These are phyloP conservation scores for Lipomyces chichibuensis DNA, from an alignment of 805 yeast species.

Conservation along the genomic window DNA sequence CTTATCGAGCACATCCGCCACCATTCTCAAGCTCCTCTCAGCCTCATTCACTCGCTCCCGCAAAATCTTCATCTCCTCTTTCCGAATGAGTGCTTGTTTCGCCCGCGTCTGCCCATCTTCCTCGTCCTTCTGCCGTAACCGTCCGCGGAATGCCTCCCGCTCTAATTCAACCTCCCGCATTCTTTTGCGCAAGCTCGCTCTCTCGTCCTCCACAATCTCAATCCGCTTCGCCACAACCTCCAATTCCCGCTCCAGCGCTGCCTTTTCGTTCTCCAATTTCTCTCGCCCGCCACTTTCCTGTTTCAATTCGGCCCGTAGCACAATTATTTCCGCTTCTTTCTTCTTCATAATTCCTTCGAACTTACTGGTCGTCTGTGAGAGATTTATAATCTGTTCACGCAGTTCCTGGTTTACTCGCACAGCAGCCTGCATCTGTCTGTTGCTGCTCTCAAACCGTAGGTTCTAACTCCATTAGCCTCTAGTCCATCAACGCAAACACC, in stretches of 20 bases:
- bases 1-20: slow-evolving; percentile 3
- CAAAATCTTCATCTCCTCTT: slow-evolving; percentile 38
- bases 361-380: slow-evolving; percentile 47
- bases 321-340: slow-evolving; percentile 40
- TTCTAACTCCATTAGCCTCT: slow-evolving; percentile 36
- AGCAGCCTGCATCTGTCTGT: slow-evolving; percentile 28
- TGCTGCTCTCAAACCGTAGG: slow-evolving; percentile 27
- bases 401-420: slow-evolving; percentile 53
- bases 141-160: slow-evolving; percentile 39
- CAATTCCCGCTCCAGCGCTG: slow-evolving; percentile 41
- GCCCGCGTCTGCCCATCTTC: slow-evolving; percentile 15
- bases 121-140: slow-evolving; percentile 36
- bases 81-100: neutral
- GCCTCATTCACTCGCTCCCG: slow-evolving; percentile 37
- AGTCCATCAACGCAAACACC: slow-evolving; percentile 44
- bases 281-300: slow-evolving; percentile 12
- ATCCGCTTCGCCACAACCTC: slow-evolving; percentile 41
- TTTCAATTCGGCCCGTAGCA: slow-evolving; percentile 20
- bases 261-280: slow-evolving; percentile 35
- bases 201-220: slow-evolving; percentile 39
- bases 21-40: slow-evolving; percentile 3
- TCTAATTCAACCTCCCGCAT: slow-evolving; percentile 39
- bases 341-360: slow-evolving; percentile 45
- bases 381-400: slow-evolving; percentile 46
- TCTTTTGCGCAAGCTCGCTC: slow-evolving; percentile 37